A percentile compares a stretch with the other conserved stretches of the same genome.
Evolutionary conservation across 768 basidiomycete species (phyloP).

Genomic region (Steccherinum ochraceum): DNA sequence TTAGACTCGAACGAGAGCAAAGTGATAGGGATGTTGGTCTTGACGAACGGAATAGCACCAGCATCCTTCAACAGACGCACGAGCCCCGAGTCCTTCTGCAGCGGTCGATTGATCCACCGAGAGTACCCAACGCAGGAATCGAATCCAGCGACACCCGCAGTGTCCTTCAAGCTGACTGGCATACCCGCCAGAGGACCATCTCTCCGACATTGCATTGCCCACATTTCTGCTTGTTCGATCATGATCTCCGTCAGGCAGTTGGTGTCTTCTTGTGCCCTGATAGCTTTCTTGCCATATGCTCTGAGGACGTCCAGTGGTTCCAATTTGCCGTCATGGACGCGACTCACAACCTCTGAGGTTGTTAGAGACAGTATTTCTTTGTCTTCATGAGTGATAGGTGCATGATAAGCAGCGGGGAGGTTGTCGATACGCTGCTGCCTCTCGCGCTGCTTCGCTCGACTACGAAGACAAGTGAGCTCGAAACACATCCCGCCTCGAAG

Average conservation of each 20-base stretch:
- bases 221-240: slow-evolving; percentile 17
- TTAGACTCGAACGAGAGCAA: slow-evolving; percentile 33
- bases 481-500: too few relatives aligned
- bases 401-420: slow-evolving; percentile 17
- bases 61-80: slow-evolving; percentile 34
- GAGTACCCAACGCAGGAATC: slow-evolving; percentile 48
- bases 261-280: slow-evolving; percentile 34
- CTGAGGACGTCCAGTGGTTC: slow-evolving; percentile 15
- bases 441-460: slow-evolving; percentile 18
- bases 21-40: slow-evolving; percentile 39
- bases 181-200: slow-evolving; percentile 37
- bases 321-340: slow-evolving; percentile 12
- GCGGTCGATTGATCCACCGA: slow-evolving; percentile 31
- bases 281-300: slow-evolving; percentile 33
- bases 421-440: slow-evolving; percentile 18
- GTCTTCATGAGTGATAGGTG: slow-evolving; percentile 12
- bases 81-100: slow-evolving; percentile 29
- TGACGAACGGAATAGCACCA: slow-evolving; percentile 35
- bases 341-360: slow-evolving; percentile 15
- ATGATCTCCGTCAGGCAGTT: slow-evolving; percentile 41
- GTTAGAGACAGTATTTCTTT: slow-evolving; percentile 15
- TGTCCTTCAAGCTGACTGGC: slow-evolving; percentile 46
- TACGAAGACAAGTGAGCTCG: too few relatives aligned
- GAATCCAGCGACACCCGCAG: slow-evolving; percentile 35
- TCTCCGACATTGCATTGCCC: slow-evolving; percentile 18